Evolutionary conservation across 2,329 filamentous ascomycete genomes (phyloP), one percentile per base, ranked within the genome.

Genomic region (Penicillium sp.): DNA sequence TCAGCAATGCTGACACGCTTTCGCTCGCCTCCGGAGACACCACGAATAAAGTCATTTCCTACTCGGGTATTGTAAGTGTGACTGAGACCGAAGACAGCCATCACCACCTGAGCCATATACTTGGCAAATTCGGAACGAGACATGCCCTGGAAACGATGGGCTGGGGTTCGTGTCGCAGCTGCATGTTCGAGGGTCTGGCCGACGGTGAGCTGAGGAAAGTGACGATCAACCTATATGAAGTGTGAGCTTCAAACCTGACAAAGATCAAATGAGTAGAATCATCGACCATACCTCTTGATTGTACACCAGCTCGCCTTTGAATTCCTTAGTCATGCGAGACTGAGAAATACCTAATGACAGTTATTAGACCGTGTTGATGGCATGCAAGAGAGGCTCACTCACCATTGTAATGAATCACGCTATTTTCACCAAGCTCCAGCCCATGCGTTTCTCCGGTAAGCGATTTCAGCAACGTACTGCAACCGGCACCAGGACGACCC

Each of bases 391-490:
- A 4, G 10, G 2, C 3, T n/a, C n/a, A 13, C 38, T 42, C 73
- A 50, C 81, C 77, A 73, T 89, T 84, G 57, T 92, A 92, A 66
- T 92, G 89, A 58, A 92, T 77, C 37, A 82, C 77, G 0, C 84
- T 82, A 5, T 70, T 64, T 2, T 80, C 64, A 32, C 85, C 82
- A 14, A 90, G 70, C 44, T 75, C 76, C 54, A 90, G 80, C 28
- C 86, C 86, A 50, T 88, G 81, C 16, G 82, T 84, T 64, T 92
- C 85, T 45, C 86, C 85, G 8, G 84, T 77, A 48, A 92, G 75
- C 0, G 85, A 85, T 70, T 92, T 92, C 41, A 93, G 71, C 45
- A 92, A 79, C 2, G 86, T 92, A 27, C 82, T 85, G 64, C 86
- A 93, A 32, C 65, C 65, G 7, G 59, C 53, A 10, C 66, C 66